These are phyloP conservation scores for Leccinum disarticulatum DNA, from an alignment of 768 basidiomycete species.

Conservation along the genomic window DNA sequence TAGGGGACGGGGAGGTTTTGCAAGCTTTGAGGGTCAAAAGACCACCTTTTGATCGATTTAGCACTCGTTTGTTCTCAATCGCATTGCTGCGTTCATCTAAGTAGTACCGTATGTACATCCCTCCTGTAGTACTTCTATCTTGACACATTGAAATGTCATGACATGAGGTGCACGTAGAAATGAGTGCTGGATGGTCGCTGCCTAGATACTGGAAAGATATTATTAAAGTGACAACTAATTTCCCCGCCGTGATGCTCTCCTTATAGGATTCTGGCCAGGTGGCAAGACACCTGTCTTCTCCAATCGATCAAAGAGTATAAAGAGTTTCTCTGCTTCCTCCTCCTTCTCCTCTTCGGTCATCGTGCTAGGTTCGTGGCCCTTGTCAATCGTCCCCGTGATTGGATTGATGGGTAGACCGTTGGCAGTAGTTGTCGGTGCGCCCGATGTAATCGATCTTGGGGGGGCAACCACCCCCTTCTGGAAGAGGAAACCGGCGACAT, in stretches of 20 bases:
- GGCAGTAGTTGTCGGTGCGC: constrained; percentile 35
- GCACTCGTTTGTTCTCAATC: not conserved
- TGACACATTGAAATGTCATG: constrained; percentile 2
- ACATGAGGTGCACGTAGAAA: not conserved
- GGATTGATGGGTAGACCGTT: constrained; percentile 64
- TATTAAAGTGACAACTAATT: constrained; percentile 7
- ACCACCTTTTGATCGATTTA: constrained; percentile 41
- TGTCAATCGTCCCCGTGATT: constrained; percentile 74
- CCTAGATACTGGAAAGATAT: not conserved
- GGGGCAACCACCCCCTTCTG: constrained; percentile 83
- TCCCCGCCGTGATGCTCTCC: constrained; percentile 56
- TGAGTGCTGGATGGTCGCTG: not conserved
- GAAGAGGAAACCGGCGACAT: constrained; percentile 92
- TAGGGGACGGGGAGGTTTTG: constrained; percentile 53
- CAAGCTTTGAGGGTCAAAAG: constrained; percentile 52
- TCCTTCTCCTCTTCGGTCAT: constrained; percentile 99
- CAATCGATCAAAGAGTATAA: constrained; percentile 87
- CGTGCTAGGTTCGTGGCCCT: constrained; percentile 39
- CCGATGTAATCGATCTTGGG: constrained; percentile 30
- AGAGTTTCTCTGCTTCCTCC: constrained; percentile 86
- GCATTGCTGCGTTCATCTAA: not conserved
- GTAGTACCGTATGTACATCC: not conserved
- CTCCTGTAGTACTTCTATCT: not conserved
- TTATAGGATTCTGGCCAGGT: constrained; percentile 66
- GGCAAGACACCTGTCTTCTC: constrained; percentile 73